Base-by-base conservation (phyloP, 129 eudicot genomes). In the Calendula officinalis region DNA sequence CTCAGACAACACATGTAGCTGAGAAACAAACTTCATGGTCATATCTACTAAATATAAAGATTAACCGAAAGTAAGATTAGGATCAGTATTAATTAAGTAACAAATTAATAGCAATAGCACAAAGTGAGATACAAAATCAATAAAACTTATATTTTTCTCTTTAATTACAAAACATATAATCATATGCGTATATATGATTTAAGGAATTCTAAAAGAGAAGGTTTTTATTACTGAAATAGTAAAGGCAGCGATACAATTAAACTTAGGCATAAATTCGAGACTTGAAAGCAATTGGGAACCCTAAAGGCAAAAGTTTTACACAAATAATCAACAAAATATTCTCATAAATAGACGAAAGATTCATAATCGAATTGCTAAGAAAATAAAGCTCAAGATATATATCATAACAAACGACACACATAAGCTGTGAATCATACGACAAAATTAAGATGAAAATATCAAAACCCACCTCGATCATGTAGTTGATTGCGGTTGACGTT, bases 391-490 rank as follows among this genome's bases (percentile, higher is more conserved):
- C 47, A 48, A 64, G 41, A 64, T 48, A 36, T 52, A 64, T 48
- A 36, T 52, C 17, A 72, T 54, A 55, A 7, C 22, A 47, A 46
- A 14, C 42, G 6, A 35, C 33, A 56, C 36, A 42, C 41, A 55
- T 12, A 56, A 8, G 46, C 38, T 43, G 65, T 38, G 63, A 64
- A 54, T 54, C 65, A 22, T 22, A 22, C 30, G 30, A 22, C 30
- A 22, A 22, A 22, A n/a, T n/a, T n/a, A n/a, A 22, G 30, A 22
- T 22, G 30, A 17, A 39, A 15, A 51, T 62, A 46, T 37, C 4
- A 45, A 56, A 56, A 38, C 67, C 60, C 60, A 73, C 78, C 78
- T 62, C 53, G 30, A 44, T 73, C 54, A 49, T 73, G 37, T 64
- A 66, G 4, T 27, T 35, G 78, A 73, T 57, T 64, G 36, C 27